Evolutionary conservation across 768 basidiomycete genomes (phyloP).

Genomic region (Leccinum imitatum): DNA sequence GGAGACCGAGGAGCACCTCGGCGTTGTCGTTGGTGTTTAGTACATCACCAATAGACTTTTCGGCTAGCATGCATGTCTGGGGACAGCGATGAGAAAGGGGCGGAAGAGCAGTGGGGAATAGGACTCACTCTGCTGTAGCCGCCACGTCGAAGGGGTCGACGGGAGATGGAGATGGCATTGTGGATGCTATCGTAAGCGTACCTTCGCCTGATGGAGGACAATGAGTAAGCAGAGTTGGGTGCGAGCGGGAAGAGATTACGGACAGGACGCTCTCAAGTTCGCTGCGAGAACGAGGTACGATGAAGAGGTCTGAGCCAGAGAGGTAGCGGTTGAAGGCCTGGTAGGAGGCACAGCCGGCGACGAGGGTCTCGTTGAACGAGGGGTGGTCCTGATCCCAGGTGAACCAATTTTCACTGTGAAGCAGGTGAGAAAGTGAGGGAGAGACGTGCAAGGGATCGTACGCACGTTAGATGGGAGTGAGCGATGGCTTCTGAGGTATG

Average conservation of each 20-base stretch:
- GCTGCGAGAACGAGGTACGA: constrained; percentile 59
- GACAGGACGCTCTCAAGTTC: constrained; percentile 76
- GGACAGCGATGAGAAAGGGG: neutral
- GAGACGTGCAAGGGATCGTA: constrained; percentile 6
- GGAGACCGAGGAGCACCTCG: constrained; percentile 62
- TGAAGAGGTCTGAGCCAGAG: constrained; percentile 66
- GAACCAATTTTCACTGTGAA: constrained; percentile 60
- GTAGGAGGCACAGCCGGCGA: constrained; percentile 80
- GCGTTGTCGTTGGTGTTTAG: constrained; percentile 70
- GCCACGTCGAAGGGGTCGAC: constrained; percentile 56
- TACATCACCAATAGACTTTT: constrained; percentile 67
- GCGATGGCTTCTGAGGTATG: constrained; percentile 74
- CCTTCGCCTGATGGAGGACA: constrained; percentile 48
- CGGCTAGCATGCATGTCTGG: constrained; percentile 69
- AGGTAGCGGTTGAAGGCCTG: constrained; percentile 75
- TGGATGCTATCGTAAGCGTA: constrained; percentile 82
- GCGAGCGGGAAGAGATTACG: constrained; percentile 27
- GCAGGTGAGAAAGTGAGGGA: constrained; percentile 15
- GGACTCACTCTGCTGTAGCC: constrained; percentile 53
- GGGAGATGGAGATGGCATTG: constrained; percentile 72
- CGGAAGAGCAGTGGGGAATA: too few species aligned
- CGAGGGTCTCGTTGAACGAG: constrained; percentile 67
- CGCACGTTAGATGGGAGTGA: constrained; percentile 65
- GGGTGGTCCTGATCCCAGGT: constrained; percentile 72
- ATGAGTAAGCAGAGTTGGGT: constrained; percentile 7